Percentiles rank a stretch among this genome's conserved stretches.
Conservation (phyloP, 257 asterid genomes). For the Ilex asprella region DNA sequence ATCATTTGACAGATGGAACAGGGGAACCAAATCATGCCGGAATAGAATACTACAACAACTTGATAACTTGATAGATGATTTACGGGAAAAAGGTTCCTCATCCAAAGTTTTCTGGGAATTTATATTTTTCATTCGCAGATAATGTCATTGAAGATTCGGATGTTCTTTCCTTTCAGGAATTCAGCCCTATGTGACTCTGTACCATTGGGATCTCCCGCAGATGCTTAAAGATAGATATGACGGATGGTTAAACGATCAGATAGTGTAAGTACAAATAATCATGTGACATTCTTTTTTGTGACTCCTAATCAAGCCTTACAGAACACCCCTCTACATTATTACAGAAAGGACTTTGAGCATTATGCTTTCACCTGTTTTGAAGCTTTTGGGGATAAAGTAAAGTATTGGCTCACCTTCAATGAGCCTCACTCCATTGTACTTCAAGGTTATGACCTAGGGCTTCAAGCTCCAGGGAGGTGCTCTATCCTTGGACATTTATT, state of each 20-base stretch:
- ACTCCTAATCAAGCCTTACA: too few relatives aligned
- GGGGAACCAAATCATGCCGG: constrained; percentile 73
- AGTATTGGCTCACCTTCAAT: constrained; percentile 73
- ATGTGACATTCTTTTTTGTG: constrained; percentile 3
- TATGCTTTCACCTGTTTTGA: constrained; percentile 69
- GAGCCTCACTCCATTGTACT: constrained; percentile 81
- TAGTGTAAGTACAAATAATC: constrained; percentile 38
- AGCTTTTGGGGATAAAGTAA: constrained; percentile 59
- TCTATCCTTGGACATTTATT: constrained; percentile 59
- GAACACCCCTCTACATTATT: not conserved
- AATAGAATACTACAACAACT: constrained; percentile 63
- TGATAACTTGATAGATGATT: constrained; percentile 64
- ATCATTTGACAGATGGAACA: constrained; percentile 64
- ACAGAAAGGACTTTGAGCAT: constrained; percentile 66
- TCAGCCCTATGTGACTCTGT: constrained; percentile 65
- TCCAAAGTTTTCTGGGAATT: not conserved
- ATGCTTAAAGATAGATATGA: constrained; percentile 59
- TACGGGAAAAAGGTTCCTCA: constrained; percentile 51
- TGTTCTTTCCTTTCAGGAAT: constrained; percentile 39
- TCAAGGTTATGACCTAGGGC: constrained; percentile 64
- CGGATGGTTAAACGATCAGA: constrained; percentile 50
- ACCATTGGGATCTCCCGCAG: constrained; percentile 93
- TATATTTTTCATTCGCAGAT: not conserved
- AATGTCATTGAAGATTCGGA: not conserved
- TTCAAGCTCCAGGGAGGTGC: constrained; percentile 94